Conservation (phyloP, 164 flowering plant species). For the Saururus chinensis region DNA sequence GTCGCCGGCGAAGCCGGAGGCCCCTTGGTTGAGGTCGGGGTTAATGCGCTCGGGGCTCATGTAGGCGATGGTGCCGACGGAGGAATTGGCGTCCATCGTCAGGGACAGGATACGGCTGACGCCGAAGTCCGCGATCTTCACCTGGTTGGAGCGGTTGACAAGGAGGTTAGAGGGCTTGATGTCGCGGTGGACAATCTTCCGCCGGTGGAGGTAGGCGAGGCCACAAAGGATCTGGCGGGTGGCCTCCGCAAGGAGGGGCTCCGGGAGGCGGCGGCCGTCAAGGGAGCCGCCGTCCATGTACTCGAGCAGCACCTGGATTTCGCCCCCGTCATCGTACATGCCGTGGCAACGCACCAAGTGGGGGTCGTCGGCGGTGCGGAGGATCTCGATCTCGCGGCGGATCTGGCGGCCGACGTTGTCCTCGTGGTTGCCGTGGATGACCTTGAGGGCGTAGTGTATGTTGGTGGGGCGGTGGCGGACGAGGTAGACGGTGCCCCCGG, state of each 20-base stretch:
- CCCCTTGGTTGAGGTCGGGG: slow-evolving; percentile 73
- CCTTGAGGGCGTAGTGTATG: slow-evolving; percentile 61
- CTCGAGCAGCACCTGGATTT: slow-evolving; percentile 76
- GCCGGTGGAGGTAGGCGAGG: slow-evolving; percentile 48
- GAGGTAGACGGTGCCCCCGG: slow-evolving; percentile 83
- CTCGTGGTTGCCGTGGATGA: slow-evolving; percentile 76
- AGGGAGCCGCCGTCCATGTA: slow-evolving; percentile 85
- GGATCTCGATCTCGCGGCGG: slow-evolving; percentile 77
- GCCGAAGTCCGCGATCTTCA: slow-evolving; percentile 86
- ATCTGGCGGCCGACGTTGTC: slow-evolving; percentile 76
- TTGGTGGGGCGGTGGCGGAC: slow-evolving; percentile 52
- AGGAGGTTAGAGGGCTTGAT: slow-evolving; percentile 77
- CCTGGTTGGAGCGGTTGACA: slow-evolving; percentile 31
- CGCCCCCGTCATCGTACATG: slow-evolving; percentile 65
- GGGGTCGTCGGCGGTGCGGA: slow-evolving; percentile 55
- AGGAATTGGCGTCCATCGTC: slow-evolving; percentile 68
- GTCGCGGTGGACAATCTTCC: slow-evolving; percentile 71
- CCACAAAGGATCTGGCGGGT: slow-evolving; percentile 57
- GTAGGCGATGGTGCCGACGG: slow-evolving; percentile 81
- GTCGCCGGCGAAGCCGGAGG: slow-evolving; percentile 76
- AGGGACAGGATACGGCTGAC: slow-evolving; percentile 51
- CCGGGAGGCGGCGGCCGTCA: slow-evolving; percentile 39
- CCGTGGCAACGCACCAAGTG: slow-evolving; percentile 73
- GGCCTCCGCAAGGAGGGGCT: slow-evolving; percentile 38
- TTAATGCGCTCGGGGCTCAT: slow-evolving; percentile 88